Conservation (phyloP, 2,329 filamentous ascomycete species). For the Leptographium lundbergii region DNA sequence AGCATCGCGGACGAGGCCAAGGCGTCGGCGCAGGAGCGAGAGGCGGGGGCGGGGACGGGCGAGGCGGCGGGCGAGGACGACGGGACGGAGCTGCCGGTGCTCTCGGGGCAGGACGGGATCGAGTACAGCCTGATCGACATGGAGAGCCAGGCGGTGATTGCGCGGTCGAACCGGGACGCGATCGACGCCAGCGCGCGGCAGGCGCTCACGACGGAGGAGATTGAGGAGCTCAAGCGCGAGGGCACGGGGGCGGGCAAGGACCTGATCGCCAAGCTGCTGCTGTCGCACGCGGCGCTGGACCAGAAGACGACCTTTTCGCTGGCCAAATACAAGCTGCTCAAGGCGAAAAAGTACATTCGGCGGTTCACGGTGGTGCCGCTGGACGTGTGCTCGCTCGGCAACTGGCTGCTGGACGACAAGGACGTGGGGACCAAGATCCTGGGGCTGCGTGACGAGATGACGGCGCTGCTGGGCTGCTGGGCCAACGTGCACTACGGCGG, state of each 20-base stretch:
- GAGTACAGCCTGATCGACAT: constrained; percentile 33
- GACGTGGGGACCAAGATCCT: constrained; percentile 63
- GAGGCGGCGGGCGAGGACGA: constrained; percentile 30
- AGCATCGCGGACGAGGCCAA: constrained; percentile 38
- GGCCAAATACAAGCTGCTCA: constrained; percentile 90
- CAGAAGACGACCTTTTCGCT: constrained; percentile 91
- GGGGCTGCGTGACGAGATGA: constrained; percentile 73
- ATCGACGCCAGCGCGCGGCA: constrained; percentile 46
- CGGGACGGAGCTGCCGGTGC: not conserved
- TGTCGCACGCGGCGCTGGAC: constrained; percentile 78
- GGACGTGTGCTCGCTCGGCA: constrained; percentile 62
- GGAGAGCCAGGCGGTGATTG: constrained; percentile 35
- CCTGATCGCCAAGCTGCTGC: constrained; percentile 82
- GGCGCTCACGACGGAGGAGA: constrained; percentile 38
- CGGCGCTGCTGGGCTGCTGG: constrained; percentile 77
- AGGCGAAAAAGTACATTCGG: constrained; percentile 85
- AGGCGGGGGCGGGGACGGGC: constrained; percentile 11
- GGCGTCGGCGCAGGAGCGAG: constrained; percentile 8
- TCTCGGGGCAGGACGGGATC: constrained; percentile 12
- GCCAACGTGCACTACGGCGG: constrained; percentile 72
- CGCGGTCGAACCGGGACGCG: constrained; percentile 44
- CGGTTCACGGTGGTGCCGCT: constrained; percentile 77
- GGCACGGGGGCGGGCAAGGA: constrained; percentile 72
- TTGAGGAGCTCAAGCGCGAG: constrained; percentile 61
- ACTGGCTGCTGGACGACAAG: constrained; percentile 68